Evolutionary conservation across 1,284 basidiomycete species (phyloP), one percentile per base, ranked within the genome.

Genomic region (Marasmius sp.): DNA sequence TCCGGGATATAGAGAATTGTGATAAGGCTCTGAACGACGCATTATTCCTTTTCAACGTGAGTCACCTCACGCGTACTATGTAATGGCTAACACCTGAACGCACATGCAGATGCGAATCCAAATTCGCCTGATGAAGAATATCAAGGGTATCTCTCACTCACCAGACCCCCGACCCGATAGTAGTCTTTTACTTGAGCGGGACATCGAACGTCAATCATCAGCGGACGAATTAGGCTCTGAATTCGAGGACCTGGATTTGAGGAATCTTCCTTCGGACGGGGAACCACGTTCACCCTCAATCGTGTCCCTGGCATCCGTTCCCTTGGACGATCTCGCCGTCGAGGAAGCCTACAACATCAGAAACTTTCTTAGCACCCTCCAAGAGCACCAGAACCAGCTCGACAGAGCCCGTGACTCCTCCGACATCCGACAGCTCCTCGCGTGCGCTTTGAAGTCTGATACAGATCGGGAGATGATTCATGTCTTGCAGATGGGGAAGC

Each of bases 11-110:
- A 10, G 58, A 63, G 12, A 48, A 27, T 41, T 63, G 61, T 34
- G 53, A 63, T 18, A 49, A 60, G 55, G 48, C 55, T 9, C 33
- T 63, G n/a, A 49, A 54, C 33, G 61, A 63, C 36, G 55, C 47
- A 33, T 37, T 63, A 16, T 47, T 34, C 18, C 34, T 66, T 12
- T 68, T 68, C 47, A 57, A 62, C 22, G 52, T 67, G 36, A 33
- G 61, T 51, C 12, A 16, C 18, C 48, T n/a, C 38, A 33, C 22
- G 8, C n/a, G 38, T 37, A 37, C n/a, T n/a, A 18, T 49, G 11
- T n/a, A 20, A 3, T 39, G 20, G 34, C 12, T 48, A 14, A 10
- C 20, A 49, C 6, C 34, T 57, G 20, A 36, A 22, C 56, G 12
- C 56, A 3, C 3, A 38, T 52, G 47, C 39, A 63, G 58, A 48